A percentile compares a stretch with the other conserved stretches of the same genome.
Conservation (phyloP, 23 red algal species). For the Gracilaria gracilis region DNA sequence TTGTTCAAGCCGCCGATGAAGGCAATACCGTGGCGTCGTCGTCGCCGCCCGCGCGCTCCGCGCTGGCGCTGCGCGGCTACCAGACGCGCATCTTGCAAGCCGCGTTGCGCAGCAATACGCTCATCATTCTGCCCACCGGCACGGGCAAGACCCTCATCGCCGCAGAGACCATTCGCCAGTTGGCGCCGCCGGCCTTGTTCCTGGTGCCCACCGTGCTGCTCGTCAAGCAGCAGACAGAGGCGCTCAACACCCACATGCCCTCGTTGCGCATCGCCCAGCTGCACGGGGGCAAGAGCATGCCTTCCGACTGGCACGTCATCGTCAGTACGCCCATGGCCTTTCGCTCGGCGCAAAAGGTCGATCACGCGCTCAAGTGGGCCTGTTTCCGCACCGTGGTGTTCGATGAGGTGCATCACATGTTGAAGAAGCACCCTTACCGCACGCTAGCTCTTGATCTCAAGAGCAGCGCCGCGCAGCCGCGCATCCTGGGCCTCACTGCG, state of each 20-base stretch:
- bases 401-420: slow-evolving; percentile 59
- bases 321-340: slow-evolving; percentile 23
- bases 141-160: slow-evolving; percentile 90
- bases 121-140: slow-evolving; percentile 78
- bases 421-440: slow-evolving; percentile 61
- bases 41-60: not conserved
- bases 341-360: not conserved
- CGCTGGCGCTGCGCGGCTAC: slow-evolving; percentile 51
- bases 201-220: slow-evolving; percentile 49
- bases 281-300: slow-evolving; percentile 1
- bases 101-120: slow-evolving; percentile 57
- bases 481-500: slow-evolving; percentile 36
- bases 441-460: slow-evolving; percentile 28
- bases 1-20: too few species aligned
- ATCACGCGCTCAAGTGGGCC: not conserved
- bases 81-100: slow-evolving; percentile 63
- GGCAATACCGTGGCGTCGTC: too few species aligned
- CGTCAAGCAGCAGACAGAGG: slow-evolving; percentile 31
- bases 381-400: slow-evolving; percentile 40
- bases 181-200: slow-evolving; percentile 35
- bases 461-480: not conserved
- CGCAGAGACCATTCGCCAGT: slow-evolving; percentile 47
- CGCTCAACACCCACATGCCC: not conserved
- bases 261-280: not conserved
- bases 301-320: not conserved